Evolutionary conservation across 306 rosid genomes (phyloP), one percentile per base, ranked within the genome.

Genomic region (Glycine soja): DNA sequence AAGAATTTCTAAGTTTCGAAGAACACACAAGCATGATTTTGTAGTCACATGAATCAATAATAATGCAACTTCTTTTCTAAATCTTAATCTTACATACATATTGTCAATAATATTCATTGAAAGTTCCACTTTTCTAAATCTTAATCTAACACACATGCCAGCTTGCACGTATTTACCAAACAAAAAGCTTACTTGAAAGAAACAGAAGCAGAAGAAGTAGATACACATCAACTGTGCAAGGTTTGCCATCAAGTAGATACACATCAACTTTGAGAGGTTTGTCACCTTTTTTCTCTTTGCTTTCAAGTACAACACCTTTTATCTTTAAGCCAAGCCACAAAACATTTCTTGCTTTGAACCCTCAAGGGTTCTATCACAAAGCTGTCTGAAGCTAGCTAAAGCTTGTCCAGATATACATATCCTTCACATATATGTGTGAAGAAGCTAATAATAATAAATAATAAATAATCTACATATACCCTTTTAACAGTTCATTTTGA

Each of bases 101-200:
- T 4, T 14, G 36, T 66, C 13, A 79, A 13, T 19, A 70, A 58
- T 68, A 69, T 30, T 78, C 54, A 24, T 24, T 19, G 36, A 71
- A 12, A 61, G 76, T 13, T 16, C 2, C 45, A 10, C 24, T 13
- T 80, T 13, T 36, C 54, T 24, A 24, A 24, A 1, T 24, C 30
- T 24, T 24, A 24, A 24, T 24, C 30, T 24, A 1, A 52, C 40
- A 24, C 61, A 52, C 40, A 24, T 71, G 75, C 36, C 79, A 81
- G 59, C 61, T 76, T 50, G 46, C 68, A 58, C 61, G 43, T 38
- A 42, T 52, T 38, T 74, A 54, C 52, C 51, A 76, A 80, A 51
- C 70, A 70, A 80, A 64, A 48, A 64, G 76, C 40, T 78, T 82
- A 81, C 67, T 80, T 42, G 74, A 42, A 73, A 77, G 77, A 71